phyloP scores from a whole-genome alignment of 345 rosid genomes.

The Citrus sinensis region DVS_A1.0 CM039169.1:17737501-17738000 shows the following conservation, averaged over 20 bases:
- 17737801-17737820: neutral
- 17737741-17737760: neutral
- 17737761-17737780: neutral
- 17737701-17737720: constrained; percentile 73
- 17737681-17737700: constrained; percentile 76
- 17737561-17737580: neutral
- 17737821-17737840: neutral
- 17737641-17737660: constrained; percentile 43
- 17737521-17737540: neutral
- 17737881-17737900: neutral
- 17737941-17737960: neutral
- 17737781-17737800: neutral
- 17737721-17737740: constrained; percentile 63
- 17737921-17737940: neutral
- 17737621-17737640: neutral
- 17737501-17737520: too few species aligned
- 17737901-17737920: neutral
- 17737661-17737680: constrained; percentile 68
- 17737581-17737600: neutral
- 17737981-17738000: neutral
- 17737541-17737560: neutral
- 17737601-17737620: neutral
- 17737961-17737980: neutral
- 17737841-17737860: neutral
- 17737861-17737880: neutral